phyloP scores from a whole-genome alignment of 1,284 basidiomycete genomes.

The Ustilago sp. region DNA sequence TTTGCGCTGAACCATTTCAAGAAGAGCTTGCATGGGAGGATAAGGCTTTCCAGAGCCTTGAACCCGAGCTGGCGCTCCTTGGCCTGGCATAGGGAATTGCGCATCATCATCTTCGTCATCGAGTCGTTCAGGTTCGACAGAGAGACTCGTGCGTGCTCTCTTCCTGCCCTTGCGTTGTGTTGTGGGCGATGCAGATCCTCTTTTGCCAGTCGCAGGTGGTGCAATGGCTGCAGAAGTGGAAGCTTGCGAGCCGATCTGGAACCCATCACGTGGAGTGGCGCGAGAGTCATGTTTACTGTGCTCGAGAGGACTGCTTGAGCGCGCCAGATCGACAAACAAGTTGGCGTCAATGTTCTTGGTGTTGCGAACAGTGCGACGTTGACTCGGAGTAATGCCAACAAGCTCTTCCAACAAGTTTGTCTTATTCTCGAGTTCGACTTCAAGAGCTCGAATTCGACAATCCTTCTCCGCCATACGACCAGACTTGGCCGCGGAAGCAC shows the following conservation, averaged over 20 bases:
- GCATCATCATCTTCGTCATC: conserved; percentile 48
- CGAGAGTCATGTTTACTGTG: neutral
- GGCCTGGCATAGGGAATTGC: conserved; percentile 50
- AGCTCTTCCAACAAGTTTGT: conserved; percentile 5
- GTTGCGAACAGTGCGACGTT: conserved; percentile 10
- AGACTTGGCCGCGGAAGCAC: neutral
- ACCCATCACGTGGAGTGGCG: conserved; percentile 13
- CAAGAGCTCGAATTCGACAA: conserved; percentile 23
- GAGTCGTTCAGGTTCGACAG: conserved; percentile 35
- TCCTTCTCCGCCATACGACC: neutral
- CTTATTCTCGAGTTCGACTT: conserved; percentile 12
- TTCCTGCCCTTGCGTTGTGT: conserved; percentile 17
- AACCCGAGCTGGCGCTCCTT: neutral
- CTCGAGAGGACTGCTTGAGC: conserved; percentile 21
- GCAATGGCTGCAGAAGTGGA: conserved; percentile 8
- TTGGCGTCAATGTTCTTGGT: neutral
- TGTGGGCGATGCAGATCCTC: conserved; percentile 10
- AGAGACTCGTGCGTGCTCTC: conserved; percentile 14
- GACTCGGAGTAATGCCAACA: conserved; percentile 11
- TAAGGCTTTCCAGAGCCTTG: no score
- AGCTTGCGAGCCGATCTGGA: conserved; percentile 4
- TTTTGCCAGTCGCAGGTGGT: neutral
- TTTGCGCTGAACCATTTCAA: neutral
- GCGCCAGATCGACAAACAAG: conserved; percentile 8
- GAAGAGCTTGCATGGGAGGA: no score